phyloP scores from a whole-genome alignment of 371 early-diverging fungal genomes.

The Actinomortierella ambigua region DNA sequence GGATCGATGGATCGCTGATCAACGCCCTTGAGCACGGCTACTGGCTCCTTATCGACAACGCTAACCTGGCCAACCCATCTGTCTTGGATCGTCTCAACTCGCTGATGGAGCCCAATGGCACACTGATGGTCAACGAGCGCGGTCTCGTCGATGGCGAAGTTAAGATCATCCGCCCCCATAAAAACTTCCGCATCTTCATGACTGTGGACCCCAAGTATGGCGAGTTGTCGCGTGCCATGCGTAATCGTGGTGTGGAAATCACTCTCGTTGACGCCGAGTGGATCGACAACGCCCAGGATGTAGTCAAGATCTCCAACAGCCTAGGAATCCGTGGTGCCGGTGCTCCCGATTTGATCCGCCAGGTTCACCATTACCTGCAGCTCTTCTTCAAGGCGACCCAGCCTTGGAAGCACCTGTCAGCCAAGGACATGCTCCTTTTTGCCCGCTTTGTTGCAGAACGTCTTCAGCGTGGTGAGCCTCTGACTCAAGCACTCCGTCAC shows the following conservation, averaged over 20 bases:
- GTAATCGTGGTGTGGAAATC: conserved; percentile 95
- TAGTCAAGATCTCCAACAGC: conserved; percentile 56
- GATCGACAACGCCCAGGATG: conserved; percentile 47
- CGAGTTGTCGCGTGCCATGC: conserved; percentile 96
- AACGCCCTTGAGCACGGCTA: conserved; percentile 93
- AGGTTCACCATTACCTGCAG: conserved; percentile 37
- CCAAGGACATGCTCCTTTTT: conserved; percentile 60
- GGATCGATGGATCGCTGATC: conserved; percentile 97
- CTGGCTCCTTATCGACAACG: conserved; percentile 99
- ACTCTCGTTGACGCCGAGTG: conserved; percentile 62
- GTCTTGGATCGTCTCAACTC: conserved; percentile 96
- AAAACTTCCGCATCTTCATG: conserved; percentile 98
- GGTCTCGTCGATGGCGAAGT: conserved; percentile 86
- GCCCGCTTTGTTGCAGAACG: conserved; percentile 67
- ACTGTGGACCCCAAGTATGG: conserved; percentile 96
- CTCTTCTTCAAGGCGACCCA: conserved; percentile 44
- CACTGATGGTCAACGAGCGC: conserved; percentile 89
- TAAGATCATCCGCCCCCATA: conserved; percentile 87
- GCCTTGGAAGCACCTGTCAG: conserved; percentile 54
- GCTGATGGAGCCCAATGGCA: conserved; percentile 90
- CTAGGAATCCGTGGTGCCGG: conserved; percentile 59
- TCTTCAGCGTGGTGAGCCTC: conserved; percentile 67
- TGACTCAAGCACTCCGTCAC: conserved; percentile 54
- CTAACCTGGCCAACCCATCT: conserved; percentile 95
- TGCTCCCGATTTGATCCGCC: conserved; percentile 35